Percentiles rank a stretch among this genome's conserved stretches.
Conservation (phyloP, 2,329 filamentous ascomycete species). For the Trichoderma sp. region DNA sequence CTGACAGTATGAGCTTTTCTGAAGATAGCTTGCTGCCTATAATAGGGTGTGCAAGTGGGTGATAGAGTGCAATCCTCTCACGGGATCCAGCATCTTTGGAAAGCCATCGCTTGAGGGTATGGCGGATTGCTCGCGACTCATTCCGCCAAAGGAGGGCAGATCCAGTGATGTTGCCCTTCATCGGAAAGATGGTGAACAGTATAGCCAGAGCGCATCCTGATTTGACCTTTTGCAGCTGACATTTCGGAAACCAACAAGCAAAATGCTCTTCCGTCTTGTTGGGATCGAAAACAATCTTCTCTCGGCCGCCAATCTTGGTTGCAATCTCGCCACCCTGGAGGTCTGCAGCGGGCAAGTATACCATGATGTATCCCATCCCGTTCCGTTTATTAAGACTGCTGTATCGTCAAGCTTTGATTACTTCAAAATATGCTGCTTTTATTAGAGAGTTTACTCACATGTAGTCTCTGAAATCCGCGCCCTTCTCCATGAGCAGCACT, state of each 20-base stretch:
- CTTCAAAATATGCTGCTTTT: background rate
- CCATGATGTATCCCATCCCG: background rate
- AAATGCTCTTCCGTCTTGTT: background rate
- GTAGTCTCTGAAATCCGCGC: background rate
- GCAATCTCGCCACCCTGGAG: background rate
- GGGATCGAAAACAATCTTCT: background rate
- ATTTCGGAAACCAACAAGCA: background rate
- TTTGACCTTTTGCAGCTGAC: background rate
- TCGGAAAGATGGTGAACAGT: background rate
- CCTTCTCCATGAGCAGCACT: background rate
- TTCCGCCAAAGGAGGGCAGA: background rate
- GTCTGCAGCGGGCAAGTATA: background rate
- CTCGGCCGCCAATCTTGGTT: background rate
- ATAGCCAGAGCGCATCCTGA: background rate
- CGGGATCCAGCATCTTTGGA: background rate
- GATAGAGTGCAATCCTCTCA: background rate
- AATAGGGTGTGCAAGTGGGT: background rate
- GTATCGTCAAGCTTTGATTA: background rate
- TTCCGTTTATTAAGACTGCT: no score
- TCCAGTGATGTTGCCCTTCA: background rate
- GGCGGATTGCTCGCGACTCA: background rate
- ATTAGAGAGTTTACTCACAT: background rate
- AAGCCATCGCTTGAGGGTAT: constrained; percentile 2
- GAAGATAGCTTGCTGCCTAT: background rate
- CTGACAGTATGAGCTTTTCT: background rate